These are phyloP conservation scores for Wolfiporia cocos DNA, from an alignment of 1,284 basidiomycete species.

Conservation along the genomic window DNA sequence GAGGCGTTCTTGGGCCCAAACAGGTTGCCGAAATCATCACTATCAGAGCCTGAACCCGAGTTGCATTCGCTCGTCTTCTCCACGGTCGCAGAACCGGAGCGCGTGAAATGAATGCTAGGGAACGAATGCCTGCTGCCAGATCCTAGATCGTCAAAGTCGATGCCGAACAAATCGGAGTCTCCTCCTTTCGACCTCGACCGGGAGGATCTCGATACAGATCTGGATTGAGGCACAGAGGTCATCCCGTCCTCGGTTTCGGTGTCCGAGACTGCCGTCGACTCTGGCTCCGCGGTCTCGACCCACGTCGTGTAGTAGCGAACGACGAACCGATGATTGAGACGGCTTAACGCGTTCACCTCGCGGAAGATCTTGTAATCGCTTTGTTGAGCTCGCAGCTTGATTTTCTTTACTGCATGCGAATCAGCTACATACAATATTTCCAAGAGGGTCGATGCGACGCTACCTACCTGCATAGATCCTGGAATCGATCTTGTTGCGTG, in stretches of 20 bases:
- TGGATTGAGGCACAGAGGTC: constrained; percentile 41
- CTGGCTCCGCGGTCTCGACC: constrained; percentile 61
- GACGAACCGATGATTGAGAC: constrained; percentile 85
- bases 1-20: constrained; percentile 10
- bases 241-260: constrained; percentile 39
- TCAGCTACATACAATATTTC: too few relatives aligned
- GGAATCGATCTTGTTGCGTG: constrained; percentile 76
- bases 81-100: constrained; percentile 31
- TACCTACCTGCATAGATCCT: constrained; percentile 68
- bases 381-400: constrained; percentile 74
- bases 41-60: constrained; percentile 26
- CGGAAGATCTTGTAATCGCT: constrained; percentile 87
- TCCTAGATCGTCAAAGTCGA: constrained; percentile 58
- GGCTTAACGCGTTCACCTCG: constrained; percentile 86
- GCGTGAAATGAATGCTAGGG: constrained; percentile 74
- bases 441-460: too few relatives aligned
- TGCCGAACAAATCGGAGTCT: constrained; percentile 41
- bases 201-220: too few relatives aligned
- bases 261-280: constrained; percentile 38
- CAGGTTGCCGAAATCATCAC: constrained; percentile 26
- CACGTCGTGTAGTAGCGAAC: constrained; percentile 88
- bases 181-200: constrained; percentile 11
- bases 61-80: constrained; percentile 34
- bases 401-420: constrained; percentile 88
- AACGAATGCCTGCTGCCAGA: constrained; percentile 54